These are phyloP conservation scores for Pseudopyricularia cyperi DNA, from an alignment of 2,329 filamentous ascomycete species.

Conservation along the genomic window DNA sequence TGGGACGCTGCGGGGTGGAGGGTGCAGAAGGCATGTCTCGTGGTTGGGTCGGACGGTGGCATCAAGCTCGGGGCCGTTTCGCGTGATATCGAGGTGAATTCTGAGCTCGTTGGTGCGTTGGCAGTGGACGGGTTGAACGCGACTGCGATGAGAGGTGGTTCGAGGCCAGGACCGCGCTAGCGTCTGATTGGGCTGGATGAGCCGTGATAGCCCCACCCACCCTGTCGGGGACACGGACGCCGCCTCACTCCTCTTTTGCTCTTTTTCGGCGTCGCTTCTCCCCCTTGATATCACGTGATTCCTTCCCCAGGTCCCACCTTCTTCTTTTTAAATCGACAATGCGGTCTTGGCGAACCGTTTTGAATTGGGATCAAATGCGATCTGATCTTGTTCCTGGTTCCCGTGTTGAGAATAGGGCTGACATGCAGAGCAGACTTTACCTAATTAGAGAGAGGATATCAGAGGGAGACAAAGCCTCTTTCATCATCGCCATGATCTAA, in stretches of 20 bases:
- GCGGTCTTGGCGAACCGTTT: background rate
- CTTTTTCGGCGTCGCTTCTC: too few species aligned
- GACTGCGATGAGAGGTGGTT: background rate
- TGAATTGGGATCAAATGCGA: too few species aligned
- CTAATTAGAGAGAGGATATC: too few species aligned
- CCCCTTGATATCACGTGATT: background rate
- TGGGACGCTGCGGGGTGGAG: constrained; percentile 25
- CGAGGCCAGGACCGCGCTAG: background rate
- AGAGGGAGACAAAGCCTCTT: too few species aligned
- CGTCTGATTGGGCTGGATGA: background rate
- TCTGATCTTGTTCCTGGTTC: background rate
- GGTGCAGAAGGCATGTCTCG: constrained; percentile 17
- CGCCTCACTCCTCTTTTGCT: too few species aligned
- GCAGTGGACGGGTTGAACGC: background rate
- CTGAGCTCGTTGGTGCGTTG: background rate
- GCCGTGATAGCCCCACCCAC: background rate
- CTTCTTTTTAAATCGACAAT: too few species aligned
- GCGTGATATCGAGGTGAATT: background rate
- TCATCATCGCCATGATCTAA: too few species aligned
- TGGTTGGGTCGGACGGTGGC: background rate
- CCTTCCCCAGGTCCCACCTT: background rate
- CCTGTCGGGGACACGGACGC: background rate
- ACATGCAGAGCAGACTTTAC: too few species aligned
- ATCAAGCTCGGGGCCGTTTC: background rate
- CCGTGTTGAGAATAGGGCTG: background rate